These are phyloP conservation scores for Tetramitus jugosus DNA, from an alignment of 208 protist species.

Conservation along the genomic window DNA sequence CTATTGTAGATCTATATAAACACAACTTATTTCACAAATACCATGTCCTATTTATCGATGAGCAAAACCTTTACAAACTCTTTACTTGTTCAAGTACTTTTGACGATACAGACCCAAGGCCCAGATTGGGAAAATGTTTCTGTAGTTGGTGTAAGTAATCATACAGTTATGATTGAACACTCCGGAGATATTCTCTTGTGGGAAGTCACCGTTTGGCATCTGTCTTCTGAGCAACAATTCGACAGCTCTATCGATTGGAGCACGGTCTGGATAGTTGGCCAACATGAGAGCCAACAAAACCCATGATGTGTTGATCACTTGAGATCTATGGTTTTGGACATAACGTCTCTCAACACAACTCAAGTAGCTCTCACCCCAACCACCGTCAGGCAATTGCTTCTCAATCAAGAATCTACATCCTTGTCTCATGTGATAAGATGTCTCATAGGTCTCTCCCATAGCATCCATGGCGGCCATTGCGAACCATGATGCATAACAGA, in stretches of 20 bases:
- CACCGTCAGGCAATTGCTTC: constrained; percentile 83
- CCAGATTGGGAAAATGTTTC: constrained; percentile 93
- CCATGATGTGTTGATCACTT: constrained; percentile 92
- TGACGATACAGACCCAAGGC: constrained; percentile 57
- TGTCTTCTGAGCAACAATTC: constrained; percentile 68
- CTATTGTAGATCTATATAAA: too few relatives aligned
- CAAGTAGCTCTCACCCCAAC: constrained; percentile 88
- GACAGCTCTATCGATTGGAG: constrained; percentile 65
- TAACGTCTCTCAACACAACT: constrained; percentile 47
- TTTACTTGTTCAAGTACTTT: not conserved
- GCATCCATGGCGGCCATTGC: constrained; percentile 73
- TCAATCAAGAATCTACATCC: constrained; percentile 78
- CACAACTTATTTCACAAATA: too few relatives aligned
- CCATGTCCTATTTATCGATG: too few relatives aligned
- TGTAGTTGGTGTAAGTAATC: constrained; percentile 91
- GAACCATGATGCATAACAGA: constrained; percentile 94
- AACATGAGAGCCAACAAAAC: constrained; percentile 82
- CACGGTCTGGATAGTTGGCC: constrained; percentile 50
- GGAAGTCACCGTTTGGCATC: constrained; percentile 67
- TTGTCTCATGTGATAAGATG: constrained; percentile 27
- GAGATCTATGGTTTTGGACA: constrained; percentile 44
- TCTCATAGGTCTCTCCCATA: constrained; percentile 54
- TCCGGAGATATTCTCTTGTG: constrained; percentile 83
- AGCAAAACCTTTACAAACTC: too few relatives aligned
- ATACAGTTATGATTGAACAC: constrained; percentile 96